phyloP scores from a whole-genome alignment of 192 early-diverging fungal species.

The Coemansia aciculifera region DNA sequence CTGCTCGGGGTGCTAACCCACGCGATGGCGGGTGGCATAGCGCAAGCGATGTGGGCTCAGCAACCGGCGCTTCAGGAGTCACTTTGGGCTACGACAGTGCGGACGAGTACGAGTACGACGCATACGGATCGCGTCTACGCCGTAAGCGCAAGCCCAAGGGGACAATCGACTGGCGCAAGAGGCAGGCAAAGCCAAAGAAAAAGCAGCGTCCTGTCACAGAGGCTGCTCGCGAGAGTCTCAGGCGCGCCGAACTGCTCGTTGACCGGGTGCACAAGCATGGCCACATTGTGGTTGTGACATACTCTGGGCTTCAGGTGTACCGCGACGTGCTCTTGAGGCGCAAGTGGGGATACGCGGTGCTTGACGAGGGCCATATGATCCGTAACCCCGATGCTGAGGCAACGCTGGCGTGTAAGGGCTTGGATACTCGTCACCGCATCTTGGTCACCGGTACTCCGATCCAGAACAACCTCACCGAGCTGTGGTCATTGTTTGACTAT shows the following conservation, averaged over 20 bases:
- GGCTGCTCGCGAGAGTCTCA: slow-evolving; percentile 24
- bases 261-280: slow-evolving; percentile 53
- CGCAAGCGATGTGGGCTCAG: background rate
- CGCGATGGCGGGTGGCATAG: background rate
- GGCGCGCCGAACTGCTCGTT: slow-evolving; percentile 32
- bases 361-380: slow-evolving; percentile 98
- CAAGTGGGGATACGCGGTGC: slow-evolving; percentile 81
- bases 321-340: slow-evolving; percentile 64
- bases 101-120: slow-evolving; percentile 52
- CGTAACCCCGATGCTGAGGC: slow-evolving; percentile 92
- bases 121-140: slow-evolving; percentile 46
- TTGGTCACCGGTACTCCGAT: slow-evolving; percentile 81
- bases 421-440: slow-evolving; percentile 71
- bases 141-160: slow-evolving; percentile 53
- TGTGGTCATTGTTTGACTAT: slow-evolving; percentile 84
- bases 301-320: slow-evolving; percentile 77
- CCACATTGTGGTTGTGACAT: slow-evolving; percentile 87
- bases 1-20: slow-evolving; percentile 3
- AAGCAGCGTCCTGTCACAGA: slow-evolving; percentile 6
- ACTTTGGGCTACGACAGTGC: slow-evolving; percentile 30
- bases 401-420: slow-evolving; percentile 69
- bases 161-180: slow-evolving; percentile 37
- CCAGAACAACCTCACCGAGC: slow-evolving; percentile 77
- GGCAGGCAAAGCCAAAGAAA: slow-evolving; percentile 16
- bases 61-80: background rate